These are phyloP conservation scores for Dryas alaskensis DNA, from an alignment of 306 rosid genomes.

Conservation along the genomic window DNA sequence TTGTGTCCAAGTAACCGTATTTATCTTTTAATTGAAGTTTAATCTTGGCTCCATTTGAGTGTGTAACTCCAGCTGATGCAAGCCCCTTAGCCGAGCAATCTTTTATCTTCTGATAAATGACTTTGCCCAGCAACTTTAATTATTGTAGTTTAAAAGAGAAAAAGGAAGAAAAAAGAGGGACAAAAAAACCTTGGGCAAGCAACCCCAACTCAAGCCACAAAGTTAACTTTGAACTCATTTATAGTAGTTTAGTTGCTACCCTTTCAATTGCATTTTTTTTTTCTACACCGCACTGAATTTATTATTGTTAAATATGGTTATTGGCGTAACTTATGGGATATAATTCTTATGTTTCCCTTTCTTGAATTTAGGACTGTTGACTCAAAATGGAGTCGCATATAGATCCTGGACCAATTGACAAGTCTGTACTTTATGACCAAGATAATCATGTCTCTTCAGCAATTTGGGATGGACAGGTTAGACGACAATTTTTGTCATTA, in stretches of 20 bases:
- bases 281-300: neutral
- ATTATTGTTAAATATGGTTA: neutral
- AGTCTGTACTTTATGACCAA: slow-evolving; percentile 79
- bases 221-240: neutral
- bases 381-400: slow-evolving; percentile 51
- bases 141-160: neutral
- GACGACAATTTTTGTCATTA: slow-evolving; percentile 12
- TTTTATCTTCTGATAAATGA: neutral
- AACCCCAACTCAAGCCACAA: neutral
- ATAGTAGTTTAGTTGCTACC: neutral
- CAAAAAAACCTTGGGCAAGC: neutral
- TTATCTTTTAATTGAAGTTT: neutral
- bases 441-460: slow-evolving; percentile 92
- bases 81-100: neutral
- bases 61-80: neutral
- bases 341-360: neutral
- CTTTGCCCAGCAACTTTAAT: neutral
- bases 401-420: slow-evolving; percentile 79
- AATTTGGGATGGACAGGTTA: slow-evolving; percentile 92
- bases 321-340: slow-evolving; percentile 15
- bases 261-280: neutral
- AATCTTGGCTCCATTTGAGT: neutral
- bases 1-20: neutral
- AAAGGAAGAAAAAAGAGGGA: neutral
- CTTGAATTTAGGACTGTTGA: slow-evolving; percentile 28